Evolutionary conservation across 2,329 filamentous ascomycete genomes (phyloP).

Genomic region (Claviceps pazoutovae): DNA sequence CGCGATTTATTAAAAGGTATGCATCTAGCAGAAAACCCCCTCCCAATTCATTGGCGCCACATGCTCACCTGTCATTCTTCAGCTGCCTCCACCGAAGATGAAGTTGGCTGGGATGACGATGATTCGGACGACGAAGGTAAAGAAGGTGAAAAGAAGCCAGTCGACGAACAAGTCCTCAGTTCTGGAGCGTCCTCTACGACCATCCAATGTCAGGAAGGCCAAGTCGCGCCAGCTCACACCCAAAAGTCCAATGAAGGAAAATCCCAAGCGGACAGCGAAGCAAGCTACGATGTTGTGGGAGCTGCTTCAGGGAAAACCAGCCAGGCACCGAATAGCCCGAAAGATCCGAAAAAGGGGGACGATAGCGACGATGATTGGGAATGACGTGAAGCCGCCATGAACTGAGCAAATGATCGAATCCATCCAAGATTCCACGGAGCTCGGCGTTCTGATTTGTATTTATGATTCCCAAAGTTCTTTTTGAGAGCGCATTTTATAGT

Average conservation of each 20-base stretch:
- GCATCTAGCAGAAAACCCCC: neutral
- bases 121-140: slow-evolving; percentile 35
- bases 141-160: slow-evolving; percentile 12
- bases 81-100: slow-evolving; percentile 59
- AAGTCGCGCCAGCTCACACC: slow-evolving; percentile 48
- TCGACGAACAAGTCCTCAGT: slow-evolving; percentile 20
- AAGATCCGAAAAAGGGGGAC: slow-evolving; percentile 38
- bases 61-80: slow-evolving; percentile 8
- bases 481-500: slow-evolving; percentile 1
- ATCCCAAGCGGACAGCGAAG: slow-evolving; percentile 83
- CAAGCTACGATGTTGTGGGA: slow-evolving; percentile 87
- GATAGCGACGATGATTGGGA: slow-evolving; percentile 18
- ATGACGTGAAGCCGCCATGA: slow-evolving; percentile 1
- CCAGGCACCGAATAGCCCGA: slow-evolving; percentile 57
- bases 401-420: neutral
- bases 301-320: slow-evolving; percentile 63
- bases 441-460: slow-evolving; percentile 20
- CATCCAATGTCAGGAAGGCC: slow-evolving; percentile 37
- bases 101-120: slow-evolving; percentile 60
- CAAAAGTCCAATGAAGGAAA: slow-evolving; percentile 77
- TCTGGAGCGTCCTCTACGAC: slow-evolving; percentile 47
- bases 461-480: slow-evolving; percentile 7
- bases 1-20: slow-evolving; percentile 85
- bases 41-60: neutral
- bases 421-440: slow-evolving; percentile 1